Conservation (phyloP, 2,329 filamentous ascomycete genomes). For the Xylariaceae sp. region DNA sequence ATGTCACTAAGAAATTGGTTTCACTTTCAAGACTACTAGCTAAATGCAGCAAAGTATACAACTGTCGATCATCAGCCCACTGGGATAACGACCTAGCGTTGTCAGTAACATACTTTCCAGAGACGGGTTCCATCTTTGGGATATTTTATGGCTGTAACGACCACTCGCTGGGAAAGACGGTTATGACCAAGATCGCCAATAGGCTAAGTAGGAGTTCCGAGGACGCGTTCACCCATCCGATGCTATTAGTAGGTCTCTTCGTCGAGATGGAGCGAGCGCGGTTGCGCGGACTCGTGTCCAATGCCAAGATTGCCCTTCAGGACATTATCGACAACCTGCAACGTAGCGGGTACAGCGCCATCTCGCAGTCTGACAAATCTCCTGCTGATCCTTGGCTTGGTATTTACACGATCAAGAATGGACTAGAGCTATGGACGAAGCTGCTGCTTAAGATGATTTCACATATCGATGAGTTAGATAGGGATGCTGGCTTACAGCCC, state of each 20-base stretch:
- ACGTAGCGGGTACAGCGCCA: not conserved
- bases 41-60: not conserved
- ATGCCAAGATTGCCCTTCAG: not conserved
- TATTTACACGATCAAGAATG: conserved; percentile 1
- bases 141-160: conserved; percentile 1
- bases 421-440: not conserved
- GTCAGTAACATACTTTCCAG: not conserved
- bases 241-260: conserved; percentile 1
- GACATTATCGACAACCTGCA: not conserved
- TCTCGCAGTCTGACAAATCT: not conserved
- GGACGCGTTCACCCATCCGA: not conserved
- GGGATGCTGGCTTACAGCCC: not conserved
- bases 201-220: not conserved
- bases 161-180: not conserved
- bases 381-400: not conserved
- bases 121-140: not conserved
- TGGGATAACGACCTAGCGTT: conserved; percentile 1
- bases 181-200: not conserved
- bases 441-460: not conserved
- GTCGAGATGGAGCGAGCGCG: not conserved
- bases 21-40: not conserved
- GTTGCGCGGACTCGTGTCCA: not conserved
- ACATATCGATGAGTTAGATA: not conserved
- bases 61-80: not conserved
- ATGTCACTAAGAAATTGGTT: no score